Base-by-base conservation (phyloP, 169 alveolate species). In the Babesia gibsoni region DNA sequence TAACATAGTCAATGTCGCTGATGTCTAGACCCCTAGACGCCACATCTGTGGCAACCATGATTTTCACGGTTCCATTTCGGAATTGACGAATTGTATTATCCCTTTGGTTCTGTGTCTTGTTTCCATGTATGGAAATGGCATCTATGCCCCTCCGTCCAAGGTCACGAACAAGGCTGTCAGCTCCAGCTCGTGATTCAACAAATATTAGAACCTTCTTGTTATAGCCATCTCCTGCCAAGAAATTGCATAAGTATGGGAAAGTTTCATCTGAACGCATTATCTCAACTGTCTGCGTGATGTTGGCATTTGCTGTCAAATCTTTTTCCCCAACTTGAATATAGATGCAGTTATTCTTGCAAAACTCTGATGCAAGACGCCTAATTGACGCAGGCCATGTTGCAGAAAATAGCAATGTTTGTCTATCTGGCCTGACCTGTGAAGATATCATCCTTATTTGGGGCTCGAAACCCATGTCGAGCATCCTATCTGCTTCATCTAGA, bases 391-490 rank as follows among this genome's bases (percentile, higher is more conserved):
- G 98, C 96, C 97, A 95, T 3, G 99, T 96, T 2, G 99, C 99
- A 33, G 95, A 84, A 81, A 93, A 96, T 84, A 96, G 85, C 42
- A 93, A 57, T 14, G 94, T 90, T 84, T 95, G 96, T 52, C 97
- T 84, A 52, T 95, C 96, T 10, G 97, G 97, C 56, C 98, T 83
- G 67, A 96, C 86, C 92, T 92, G 89, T 52, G 95, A 67, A 82
- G 92, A 30, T 61, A 92, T 89, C 91, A 91, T 87, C 81, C 92
- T 58, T 53, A 82, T 61, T 81, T 95, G 96, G 18, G 94, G 96
- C 78, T 96, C 98, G 81, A 96, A 94, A n/a, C 98, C 99, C 95
- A 96, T 87, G 82, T 96, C 99, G 52, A 97, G 90, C 97, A 96
- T 94, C 75, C 98, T 85, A 84, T 97, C 99, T 4, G 99, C 99